phyloP scores from a whole-genome alignment of 2,329 filamentous ascomycete species.

The Fragosphaeria purpurea region DNA sequence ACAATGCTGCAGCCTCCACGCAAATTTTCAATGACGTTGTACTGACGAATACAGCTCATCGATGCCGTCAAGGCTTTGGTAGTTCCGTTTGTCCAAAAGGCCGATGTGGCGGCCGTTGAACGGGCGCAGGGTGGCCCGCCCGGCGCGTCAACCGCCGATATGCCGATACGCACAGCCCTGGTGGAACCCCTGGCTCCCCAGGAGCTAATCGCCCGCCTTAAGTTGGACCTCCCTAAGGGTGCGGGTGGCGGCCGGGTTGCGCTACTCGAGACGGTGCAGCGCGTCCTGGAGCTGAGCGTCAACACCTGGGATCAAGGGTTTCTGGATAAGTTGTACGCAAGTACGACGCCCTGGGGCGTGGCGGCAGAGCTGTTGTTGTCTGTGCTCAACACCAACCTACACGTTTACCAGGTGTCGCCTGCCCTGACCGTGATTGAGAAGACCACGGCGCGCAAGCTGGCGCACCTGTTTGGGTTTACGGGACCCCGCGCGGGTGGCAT shows the following conservation, averaged over 20 bases:
- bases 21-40: not conserved
- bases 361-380: slow-evolving; percentile 77
- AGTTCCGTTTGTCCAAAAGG: slow-evolving; percentile 59
- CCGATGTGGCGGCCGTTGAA: slow-evolving; percentile 50
- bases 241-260: slow-evolving; percentile 59
- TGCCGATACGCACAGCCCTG: slow-evolving; percentile 44
- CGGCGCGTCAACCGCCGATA: slow-evolving; percentile 25
- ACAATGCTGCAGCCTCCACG: too few relatives aligned
- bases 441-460: slow-evolving; percentile 61
- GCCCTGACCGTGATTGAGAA: slow-evolving; percentile 84
- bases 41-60: slow-evolving; percentile 45
- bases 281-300: slow-evolving; percentile 74
- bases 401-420: slow-evolving; percentile 90
- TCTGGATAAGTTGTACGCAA: slow-evolving; percentile 88
- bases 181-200: slow-evolving; percentile 53
- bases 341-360: slow-evolving; percentile 76
- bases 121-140: slow-evolving; percentile 43
- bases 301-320: slow-evolving; percentile 99
- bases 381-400: slow-evolving; percentile 83
- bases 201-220: slow-evolving; percentile 43
- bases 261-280: slow-evolving; percentile 58
- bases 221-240: slow-evolving; percentile 46
- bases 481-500: slow-evolving; percentile 64
- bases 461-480: slow-evolving; percentile 64
- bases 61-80: slow-evolving; percentile 57